Percentiles rank a stretch among this genome's conserved stretches.
These are phyloP conservation scores for Fraxinus platypoda DNA, from an alignment of 305 asterid species.

Conservation along the genomic window DNA sequence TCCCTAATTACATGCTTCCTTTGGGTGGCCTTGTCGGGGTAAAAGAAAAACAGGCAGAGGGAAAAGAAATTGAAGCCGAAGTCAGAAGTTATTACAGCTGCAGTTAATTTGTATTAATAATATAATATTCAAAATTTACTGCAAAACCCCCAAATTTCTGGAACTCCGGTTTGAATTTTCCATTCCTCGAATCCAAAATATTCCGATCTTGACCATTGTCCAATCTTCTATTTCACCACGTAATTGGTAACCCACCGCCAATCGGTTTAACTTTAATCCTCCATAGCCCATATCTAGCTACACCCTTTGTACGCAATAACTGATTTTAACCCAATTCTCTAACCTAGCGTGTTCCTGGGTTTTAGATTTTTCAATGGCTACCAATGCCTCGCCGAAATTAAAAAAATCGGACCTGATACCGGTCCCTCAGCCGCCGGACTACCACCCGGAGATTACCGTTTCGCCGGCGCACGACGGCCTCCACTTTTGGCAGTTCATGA, in stretches of 20 bases:
- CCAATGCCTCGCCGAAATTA: constrained; percentile 65
- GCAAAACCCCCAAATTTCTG: constrained; percentile 16
- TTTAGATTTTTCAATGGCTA: constrained; percentile 41
- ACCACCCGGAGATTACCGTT: constrained; percentile 35
- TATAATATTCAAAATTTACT: background rate
- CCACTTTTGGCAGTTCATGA: constrained; percentile 85
- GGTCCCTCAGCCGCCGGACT: constrained; percentile 49
- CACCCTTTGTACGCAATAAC: background rate
- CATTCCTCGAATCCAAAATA: background rate
- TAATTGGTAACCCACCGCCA: background rate
- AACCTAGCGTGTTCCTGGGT: constrained; percentile 12
- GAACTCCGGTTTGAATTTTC: constrained; percentile 33
- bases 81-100: background rate
- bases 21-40: background rate
- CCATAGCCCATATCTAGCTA: background rate
- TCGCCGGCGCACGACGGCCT: constrained; percentile 75
- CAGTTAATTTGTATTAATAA: background rate
- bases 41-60: too few species aligned
- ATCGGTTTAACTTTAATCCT: background rate
- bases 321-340: background rate
- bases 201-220: background rate
- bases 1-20: background rate
- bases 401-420: constrained; percentile 64
- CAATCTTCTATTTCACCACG: background rate
- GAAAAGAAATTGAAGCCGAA: too few species aligned